A percentile compares a stretch with the other conserved stretches of the same genome.
These are phyloP conservation scores for Colletotrichum filicis DNA, from an alignment of 2,329 filamentous ascomycete species.

Conservation along the genomic window DNA sequence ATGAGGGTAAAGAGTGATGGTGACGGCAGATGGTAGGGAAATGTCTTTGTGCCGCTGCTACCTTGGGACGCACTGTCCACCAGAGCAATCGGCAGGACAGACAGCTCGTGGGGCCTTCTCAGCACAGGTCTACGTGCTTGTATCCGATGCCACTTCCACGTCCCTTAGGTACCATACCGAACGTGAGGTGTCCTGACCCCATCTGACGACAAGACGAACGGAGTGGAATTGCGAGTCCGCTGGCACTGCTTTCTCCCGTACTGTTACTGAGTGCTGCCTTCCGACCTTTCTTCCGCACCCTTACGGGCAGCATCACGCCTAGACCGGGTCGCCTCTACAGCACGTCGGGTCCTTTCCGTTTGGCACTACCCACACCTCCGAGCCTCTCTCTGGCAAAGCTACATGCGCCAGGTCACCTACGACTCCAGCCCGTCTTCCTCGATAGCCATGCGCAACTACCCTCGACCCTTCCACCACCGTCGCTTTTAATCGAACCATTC, in stretches of 20 bases:
- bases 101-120: constrained; percentile 19
- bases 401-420: constrained; percentile 13
- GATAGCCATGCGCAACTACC: constrained; percentile 7
- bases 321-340: neutral
- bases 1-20: neutral
- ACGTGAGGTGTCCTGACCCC: constrained; percentile 11
- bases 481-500: neutral
- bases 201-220: constrained; percentile 15
- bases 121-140: constrained; percentile 3
- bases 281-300: neutral
- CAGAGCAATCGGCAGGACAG: neutral
- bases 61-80: neutral
- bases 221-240: neutral
- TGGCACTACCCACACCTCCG: neutral
- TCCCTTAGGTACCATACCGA: neutral
- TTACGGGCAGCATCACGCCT: neutral
- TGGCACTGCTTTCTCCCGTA: neutral
- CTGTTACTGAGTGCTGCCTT: neutral
- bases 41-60: neutral
- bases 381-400: constrained; percentile 15
- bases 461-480: neutral
- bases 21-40: neutral
- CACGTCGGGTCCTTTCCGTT: constrained; percentile 3
- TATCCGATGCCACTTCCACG: constrained; percentile 1
- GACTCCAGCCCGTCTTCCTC: neutral